Evolutionary conservation across 345 rosid species (phyloP), one percentile per base, ranked within the genome.

Genomic region (Eutrema heterophyllum): DNA sequence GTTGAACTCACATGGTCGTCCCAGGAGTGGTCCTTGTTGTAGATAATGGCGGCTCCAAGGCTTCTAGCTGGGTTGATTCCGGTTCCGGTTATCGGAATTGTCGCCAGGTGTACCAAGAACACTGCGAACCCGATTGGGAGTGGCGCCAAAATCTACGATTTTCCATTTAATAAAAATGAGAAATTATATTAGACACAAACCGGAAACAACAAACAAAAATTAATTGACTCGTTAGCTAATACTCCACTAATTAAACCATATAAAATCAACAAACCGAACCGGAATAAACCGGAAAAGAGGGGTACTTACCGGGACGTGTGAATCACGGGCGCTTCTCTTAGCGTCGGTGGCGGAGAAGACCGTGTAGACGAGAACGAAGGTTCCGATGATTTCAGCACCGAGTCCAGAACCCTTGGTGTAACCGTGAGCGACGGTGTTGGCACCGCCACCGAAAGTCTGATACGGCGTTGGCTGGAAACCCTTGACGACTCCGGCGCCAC

Each of bases 111-210:
- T 26, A 83, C 84, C 81, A 84, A 72, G 48, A 84, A 84, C 65
- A 84, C 84, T n/a, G 83, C 86, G 26, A 84, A 84, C 33, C 84
- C 84, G 13, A 84, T 82, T n/a, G 87, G 87, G 0, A 84, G 80
- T 21, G 87, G 83, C 4, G 83, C 83, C 74, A 84, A 68, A 6
- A 82, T 81, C 92, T 87, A 72, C 41, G 62, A 6, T 27, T 51
- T 50, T 26, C 0, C 56, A 21, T 9, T 18, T 48, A 7, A 18
- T 16, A 8, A 33, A 18, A 43, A 54, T 11, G 1, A 54, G n/a
- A 21, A 32, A 45, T 55, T 56, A 13, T 5, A 18, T 35, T 55
- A 68, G 21, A 12, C 65, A 7, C 4, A 41, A 29, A 18, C 54
- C 26, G 43, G 11, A 21, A 32, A 5, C 24, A 5, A 15, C 30